These are phyloP conservation scores for Dipteronia dyeriana DNA, from an alignment of 345 rosid genomes.

Conservation along the genomic window DNA sequence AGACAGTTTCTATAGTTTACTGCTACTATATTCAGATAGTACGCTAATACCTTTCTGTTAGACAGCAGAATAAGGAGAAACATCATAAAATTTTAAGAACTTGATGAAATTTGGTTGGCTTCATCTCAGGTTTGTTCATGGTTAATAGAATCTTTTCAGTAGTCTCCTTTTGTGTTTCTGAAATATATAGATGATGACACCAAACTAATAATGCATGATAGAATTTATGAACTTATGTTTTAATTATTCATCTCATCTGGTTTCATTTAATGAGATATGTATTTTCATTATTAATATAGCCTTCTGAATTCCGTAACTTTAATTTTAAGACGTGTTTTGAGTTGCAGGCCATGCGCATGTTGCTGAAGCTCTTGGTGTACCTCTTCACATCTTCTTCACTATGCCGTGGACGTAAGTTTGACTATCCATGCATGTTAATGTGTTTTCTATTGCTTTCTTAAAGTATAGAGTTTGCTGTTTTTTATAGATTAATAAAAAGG, in stretches of 20 bases:
- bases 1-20: neutral
- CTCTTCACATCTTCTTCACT: slow-evolving; percentile 97
- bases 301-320: slow-evolving; percentile 1
- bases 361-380: slow-evolving; percentile 97
- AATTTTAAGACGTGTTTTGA: slow-evolving; percentile 18
- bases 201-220: slow-evolving; percentile 1
- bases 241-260: neutral
- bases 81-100: neutral
- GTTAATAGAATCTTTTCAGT: neutral
- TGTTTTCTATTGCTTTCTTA: neutral
- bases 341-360: slow-evolving; percentile 92
- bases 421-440: slow-evolving; percentile 16
- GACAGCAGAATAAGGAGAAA: neutral
- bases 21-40: neutral
- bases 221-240: neutral
- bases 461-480: neutral
- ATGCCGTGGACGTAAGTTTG: slow-evolving; percentile 99
- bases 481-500: neutral
- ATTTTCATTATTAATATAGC: slow-evolving; percentile 5
- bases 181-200: neutral
- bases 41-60: neutral
- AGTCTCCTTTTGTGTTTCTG: neutral
- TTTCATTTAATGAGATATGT: neutral
- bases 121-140: neutral
- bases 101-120: slow-evolving; percentile 8